Conservation (phyloP, 371 early-diverging fungal genomes). For the Chytridiales sp. region DNA sequence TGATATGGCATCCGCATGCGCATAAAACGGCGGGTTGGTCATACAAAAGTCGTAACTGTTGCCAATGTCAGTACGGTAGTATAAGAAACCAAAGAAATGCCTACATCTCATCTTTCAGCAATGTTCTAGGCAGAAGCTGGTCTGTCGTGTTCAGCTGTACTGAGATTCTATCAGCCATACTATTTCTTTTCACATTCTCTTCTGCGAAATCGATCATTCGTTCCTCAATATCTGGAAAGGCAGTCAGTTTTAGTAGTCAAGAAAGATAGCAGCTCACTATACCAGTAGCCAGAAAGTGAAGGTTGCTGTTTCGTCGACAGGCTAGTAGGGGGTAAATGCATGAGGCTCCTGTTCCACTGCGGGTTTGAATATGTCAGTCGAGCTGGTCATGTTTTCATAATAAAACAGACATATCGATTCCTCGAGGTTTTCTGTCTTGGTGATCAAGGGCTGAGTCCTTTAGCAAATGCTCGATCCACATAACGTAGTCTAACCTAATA, state of each 20-base stretch:
- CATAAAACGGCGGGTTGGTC: constrained; percentile 78
- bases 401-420: constrained; percentile 62
- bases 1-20: constrained; percentile 38
- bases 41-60: constrained; percentile 61
- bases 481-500: constrained; percentile 61
- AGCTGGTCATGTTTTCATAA: background rate
- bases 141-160: constrained; percentile 37
- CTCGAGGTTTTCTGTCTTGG: constrained; percentile 19
- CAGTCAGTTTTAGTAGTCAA: background rate
- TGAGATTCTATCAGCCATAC: constrained; percentile 44
- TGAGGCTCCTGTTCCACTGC: constrained; percentile 71
- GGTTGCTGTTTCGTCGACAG: constrained; percentile 45
- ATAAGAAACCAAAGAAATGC: constrained; percentile 15
- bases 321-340: constrained; percentile 75
- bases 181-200: constrained; percentile 57
- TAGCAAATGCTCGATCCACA: constrained; percentile 64
- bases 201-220: constrained; percentile 54
- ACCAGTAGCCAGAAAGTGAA: constrained; percentile 64
- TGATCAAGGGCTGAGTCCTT: constrained; percentile 13
- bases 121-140: constrained; percentile 34
- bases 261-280: background rate
- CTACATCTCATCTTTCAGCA: constrained; percentile 8
- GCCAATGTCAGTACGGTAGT: constrained; percentile 3
- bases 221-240: constrained; percentile 52
- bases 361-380: background rate